phyloP scores from a whole-genome alignment of 2,329 filamentous ascomycete genomes.

The Sphaceloma murrayae region DNA sequence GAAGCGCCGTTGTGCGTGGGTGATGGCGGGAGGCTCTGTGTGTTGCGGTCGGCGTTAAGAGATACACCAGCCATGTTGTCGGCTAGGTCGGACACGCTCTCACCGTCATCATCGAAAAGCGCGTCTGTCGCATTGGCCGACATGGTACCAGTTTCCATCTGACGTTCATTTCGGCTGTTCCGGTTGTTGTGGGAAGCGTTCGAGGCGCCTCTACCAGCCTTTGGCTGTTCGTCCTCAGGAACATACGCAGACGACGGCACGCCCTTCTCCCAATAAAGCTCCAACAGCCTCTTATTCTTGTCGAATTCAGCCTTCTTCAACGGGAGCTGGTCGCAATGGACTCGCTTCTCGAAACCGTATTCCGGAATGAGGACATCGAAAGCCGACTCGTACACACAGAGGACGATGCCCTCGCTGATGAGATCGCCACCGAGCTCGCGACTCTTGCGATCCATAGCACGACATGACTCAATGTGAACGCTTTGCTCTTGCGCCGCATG shows the following conservation, averaged over 20 bases:
- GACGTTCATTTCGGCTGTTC: slow-evolving; percentile 55
- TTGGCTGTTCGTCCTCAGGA: slow-evolving; percentile 91
- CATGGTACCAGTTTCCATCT: slow-evolving; percentile 90
- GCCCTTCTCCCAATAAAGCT: slow-evolving; percentile 99
- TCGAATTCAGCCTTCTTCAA: slow-evolving; percentile 99
- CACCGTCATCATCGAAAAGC: slow-evolving; percentile 89
- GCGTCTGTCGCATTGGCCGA: slow-evolving; percentile 88
- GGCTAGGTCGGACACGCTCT: slow-evolving; percentile 78
- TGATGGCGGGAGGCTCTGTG: slow-evolving; percentile 89
- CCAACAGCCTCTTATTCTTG: slow-evolving; percentile 87
- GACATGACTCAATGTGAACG: slow-evolving; percentile 95
- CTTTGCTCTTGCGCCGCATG: slow-evolving; percentile 98
- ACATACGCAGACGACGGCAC: slow-evolving; percentile 93
- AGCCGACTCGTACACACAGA: slow-evolving; percentile 96
- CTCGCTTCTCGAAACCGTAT: slow-evolving; percentile 97
- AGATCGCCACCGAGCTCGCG: slow-evolving; percentile 82
- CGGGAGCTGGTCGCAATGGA: slow-evolving; percentile 95
- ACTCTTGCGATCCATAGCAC: slow-evolving; percentile 85
- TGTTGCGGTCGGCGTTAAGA: slow-evolving; percentile 69
- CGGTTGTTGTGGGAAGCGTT: slow-evolving; percentile 72
- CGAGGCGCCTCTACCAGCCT: slow-evolving; percentile 59
- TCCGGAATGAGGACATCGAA: slow-evolving; percentile 98
- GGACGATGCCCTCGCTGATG: slow-evolving; percentile 88
- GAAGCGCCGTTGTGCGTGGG: slow-evolving; percentile 69
- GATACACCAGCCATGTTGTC: slow-evolving; percentile 81